Evolutionary conservation across 192 early-diverging fungal species (phyloP).

Genomic region (Paraglomus occultum): DNA sequence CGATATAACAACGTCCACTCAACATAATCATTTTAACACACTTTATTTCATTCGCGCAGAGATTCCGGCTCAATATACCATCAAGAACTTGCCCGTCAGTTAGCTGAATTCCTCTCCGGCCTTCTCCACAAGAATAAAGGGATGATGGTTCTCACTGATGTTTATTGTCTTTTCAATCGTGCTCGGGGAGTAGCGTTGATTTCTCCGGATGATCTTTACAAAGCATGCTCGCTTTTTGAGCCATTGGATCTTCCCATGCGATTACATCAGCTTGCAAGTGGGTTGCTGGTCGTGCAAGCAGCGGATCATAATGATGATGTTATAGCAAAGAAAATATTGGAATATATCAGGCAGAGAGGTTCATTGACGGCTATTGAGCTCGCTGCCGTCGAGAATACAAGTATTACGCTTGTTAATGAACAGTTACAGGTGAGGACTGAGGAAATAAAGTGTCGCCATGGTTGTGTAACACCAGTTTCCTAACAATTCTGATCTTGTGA

Average conservation of each 20-base stretch:
- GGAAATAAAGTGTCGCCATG: constrained; percentile 1
- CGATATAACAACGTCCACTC: too few species aligned
- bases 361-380: constrained; percentile 71
- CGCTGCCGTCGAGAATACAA: constrained; percentile 57
- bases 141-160: constrained; percentile 82
- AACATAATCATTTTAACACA: not conserved
- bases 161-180: constrained; percentile 94
- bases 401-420: constrained; percentile 62
- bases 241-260: constrained; percentile 67
- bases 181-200: constrained; percentile 90
- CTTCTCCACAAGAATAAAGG: constrained; percentile 63
- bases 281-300: constrained; percentile 74
- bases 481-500: constrained; percentile 20
- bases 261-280: constrained; percentile 75
- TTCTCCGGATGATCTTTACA: constrained; percentile 90
- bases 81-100: constrained; percentile 81
- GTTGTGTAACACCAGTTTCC: not conserved
- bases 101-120: constrained; percentile 78
- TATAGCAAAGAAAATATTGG: constrained; percentile 55
- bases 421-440: constrained; percentile 58
- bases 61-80: constrained; percentile 86
- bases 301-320: constrained; percentile 63
- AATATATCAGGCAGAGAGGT: constrained; percentile 35
- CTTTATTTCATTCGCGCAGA: constrained; percentile 35
- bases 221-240: constrained; percentile 70